Evolutionary conservation across 495 filamentous ascomycete genomes (phyloP).

Genomic region (Cercophora newfieldiana): DNA sequence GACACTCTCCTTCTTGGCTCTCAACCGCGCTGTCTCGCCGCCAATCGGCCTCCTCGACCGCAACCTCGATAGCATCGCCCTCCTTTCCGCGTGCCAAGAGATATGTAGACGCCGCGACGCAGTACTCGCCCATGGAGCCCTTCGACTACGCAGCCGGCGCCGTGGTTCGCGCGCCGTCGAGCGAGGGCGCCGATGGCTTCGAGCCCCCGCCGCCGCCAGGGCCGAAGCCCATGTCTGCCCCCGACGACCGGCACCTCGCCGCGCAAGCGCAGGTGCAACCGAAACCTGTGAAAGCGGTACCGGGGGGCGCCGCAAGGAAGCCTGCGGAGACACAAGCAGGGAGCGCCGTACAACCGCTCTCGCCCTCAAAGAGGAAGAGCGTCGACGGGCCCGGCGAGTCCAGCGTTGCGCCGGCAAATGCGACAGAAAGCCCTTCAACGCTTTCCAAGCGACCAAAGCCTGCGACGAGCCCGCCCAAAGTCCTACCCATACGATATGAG

Average conservation of each 20-base stretch:
- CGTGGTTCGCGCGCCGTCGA: slow-evolving; percentile 27
- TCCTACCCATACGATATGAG: slow-evolving; percentile 77
- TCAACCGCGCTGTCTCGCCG: slow-evolving; percentile 46
- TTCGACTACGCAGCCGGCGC: slow-evolving; percentile 40
- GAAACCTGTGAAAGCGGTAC: slow-evolving; percentile 17
- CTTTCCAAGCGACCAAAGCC: slow-evolving; percentile 52
- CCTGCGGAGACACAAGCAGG: slow-evolving; percentile 6
- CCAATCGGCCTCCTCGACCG: slow-evolving; percentile 40
- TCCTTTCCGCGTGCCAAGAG: slow-evolving; percentile 37
- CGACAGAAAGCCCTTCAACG: slow-evolving; percentile 40
- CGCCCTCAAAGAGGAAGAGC: slow-evolving; percentile 47
- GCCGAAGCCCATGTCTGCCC: slow-evolving; percentile 27
- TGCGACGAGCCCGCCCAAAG: slow-evolving; percentile 53
- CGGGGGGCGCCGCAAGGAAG: slow-evolving; percentile 16
- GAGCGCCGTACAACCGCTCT: slow-evolving; percentile 32
- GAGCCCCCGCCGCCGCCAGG: slow-evolving; percentile 29
- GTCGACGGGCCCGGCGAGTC: slow-evolving; percentile 53
- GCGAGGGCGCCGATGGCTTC: slow-evolving; percentile 23
- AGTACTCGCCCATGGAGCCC: slow-evolving; percentile 57
- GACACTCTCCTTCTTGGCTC: slow-evolving; percentile 46
- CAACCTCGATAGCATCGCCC: slow-evolving; percentile 38
- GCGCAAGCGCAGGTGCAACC: slow-evolving; percentile 10
- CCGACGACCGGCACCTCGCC: slow-evolving; percentile 22
- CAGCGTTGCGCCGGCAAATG: slow-evolving; percentile 20
- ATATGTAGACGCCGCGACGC: slow-evolving; percentile 58